Conservation (phyloP, 352 stramenopile genomes). For the Elongisporangium anandrum region DNA sequence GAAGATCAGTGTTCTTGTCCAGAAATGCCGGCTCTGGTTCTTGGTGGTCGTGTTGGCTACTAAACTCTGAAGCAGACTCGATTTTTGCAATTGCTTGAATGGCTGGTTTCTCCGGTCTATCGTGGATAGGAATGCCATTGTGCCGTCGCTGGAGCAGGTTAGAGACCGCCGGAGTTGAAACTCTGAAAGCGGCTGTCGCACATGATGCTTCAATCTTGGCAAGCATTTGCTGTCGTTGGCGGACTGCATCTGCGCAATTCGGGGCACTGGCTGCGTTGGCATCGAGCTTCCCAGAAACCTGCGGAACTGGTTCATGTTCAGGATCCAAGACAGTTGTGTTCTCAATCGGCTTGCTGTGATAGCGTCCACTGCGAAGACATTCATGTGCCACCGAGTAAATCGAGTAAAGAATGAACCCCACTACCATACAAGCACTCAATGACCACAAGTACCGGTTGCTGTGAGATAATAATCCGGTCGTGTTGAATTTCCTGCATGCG, state of each 20-base stretch:
- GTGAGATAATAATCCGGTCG: not conserved
- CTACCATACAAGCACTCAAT: not conserved
- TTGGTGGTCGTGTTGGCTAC: not conserved
- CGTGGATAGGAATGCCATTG: not conserved
- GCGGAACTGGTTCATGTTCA: not conserved
- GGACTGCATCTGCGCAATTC: not conserved
- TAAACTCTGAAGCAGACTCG: not conserved
- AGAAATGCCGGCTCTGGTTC: not conserved
- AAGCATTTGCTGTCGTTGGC: not conserved
- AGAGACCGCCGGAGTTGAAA: constrained; percentile 9
- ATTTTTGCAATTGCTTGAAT: not conserved
- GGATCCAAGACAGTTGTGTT: not conserved
- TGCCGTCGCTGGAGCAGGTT: constrained; percentile 8
- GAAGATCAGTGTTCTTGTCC: not conserved
- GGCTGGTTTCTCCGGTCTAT: not conserved
- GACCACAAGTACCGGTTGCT: not conserved
- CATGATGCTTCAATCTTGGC: constrained; percentile 6
- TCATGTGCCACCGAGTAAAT: not conserved
- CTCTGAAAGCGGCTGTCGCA: not conserved
- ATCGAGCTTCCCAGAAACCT: not conserved
- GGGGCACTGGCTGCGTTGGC: not conserved
- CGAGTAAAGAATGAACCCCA: not conserved
- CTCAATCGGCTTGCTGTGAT: not conserved
- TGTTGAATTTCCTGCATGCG: not conserved
- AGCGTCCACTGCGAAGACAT: not conserved